Conservation (phyloP, 805 yeast species). For the Cyberlindnera lachancei region DNA sequence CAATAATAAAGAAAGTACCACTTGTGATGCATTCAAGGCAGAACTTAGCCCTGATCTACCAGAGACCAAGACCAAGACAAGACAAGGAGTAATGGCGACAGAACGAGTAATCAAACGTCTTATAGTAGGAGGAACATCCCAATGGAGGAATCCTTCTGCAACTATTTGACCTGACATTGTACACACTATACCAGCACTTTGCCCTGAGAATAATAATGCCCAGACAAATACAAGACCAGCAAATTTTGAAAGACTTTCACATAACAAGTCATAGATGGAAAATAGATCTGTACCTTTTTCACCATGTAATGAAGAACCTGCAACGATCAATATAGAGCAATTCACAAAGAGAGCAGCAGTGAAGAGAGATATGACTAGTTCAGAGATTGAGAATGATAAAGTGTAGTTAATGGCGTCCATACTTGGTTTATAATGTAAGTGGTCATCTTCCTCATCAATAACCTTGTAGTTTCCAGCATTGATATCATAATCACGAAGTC, state of each 20-base stretch:
- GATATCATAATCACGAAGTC: conserved; percentile 72
- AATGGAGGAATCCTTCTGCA: conserved; percentile 79
- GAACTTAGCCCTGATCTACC: conserved; percentile 78
- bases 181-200: conserved; percentile 92
- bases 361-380: conserved; percentile 72
- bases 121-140: conserved; percentile 75
- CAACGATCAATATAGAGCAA: conserved; percentile 80
- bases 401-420: conserved; percentile 75
- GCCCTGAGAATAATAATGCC: conserved; percentile 80
- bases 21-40: conserved; percentile 80
- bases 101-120: conserved; percentile 77
- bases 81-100: conserved; percentile 81
- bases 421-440: conserved; percentile 62
- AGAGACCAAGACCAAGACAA: conserved; percentile 60
- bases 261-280: conserved; percentile 65
- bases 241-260: conserved; percentile 53
- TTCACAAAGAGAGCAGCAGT: conserved; percentile 90
- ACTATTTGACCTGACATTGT: conserved; percentile 94
- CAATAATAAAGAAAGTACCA: conserved; percentile 65
- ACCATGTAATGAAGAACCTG: conserved; percentile 76
- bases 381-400: conserved; percentile 75
- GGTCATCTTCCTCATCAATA: conserved; percentile 20
- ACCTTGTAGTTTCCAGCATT: conserved; percentile 52
- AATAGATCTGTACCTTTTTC: conserved; percentile 58
- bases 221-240: conserved; percentile 83